These are phyloP conservation scores for Inonotus hispidus DNA, from an alignment of 1,284 basidiomycete genomes.

Conservation along the genomic window DNA sequence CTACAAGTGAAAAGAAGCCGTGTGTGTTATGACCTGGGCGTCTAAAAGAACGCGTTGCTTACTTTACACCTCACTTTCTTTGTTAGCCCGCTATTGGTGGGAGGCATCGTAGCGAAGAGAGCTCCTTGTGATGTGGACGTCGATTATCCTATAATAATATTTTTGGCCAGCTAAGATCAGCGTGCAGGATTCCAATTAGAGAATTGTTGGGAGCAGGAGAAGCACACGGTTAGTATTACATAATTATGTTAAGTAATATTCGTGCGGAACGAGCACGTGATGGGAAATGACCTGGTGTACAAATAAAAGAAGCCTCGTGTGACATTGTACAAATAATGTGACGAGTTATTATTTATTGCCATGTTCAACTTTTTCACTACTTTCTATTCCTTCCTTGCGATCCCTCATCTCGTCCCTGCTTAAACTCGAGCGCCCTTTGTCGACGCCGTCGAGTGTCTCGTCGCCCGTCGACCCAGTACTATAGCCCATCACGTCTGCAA, in stretches of 20 bases:
- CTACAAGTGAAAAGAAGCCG: not conserved
- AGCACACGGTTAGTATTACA: too few species aligned
- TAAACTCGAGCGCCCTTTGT: not conserved
- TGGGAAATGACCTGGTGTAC: conserved; percentile 1
- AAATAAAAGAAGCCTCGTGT: conserved; percentile 10
- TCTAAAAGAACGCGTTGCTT: not conserved
- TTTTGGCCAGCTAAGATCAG: too few species aligned
- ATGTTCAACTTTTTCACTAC: conserved; percentile 10
- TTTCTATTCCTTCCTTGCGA: conserved; percentile 1
- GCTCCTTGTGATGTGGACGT: too few species aligned
- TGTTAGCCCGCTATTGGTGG: too few species aligned
- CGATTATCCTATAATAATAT: too few species aligned
- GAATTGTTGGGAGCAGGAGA: too few species aligned
- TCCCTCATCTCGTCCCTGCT: conserved; percentile 2
- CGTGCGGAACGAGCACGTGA: not conserved
- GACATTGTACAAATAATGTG: conserved; percentile 13
- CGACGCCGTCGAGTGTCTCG: conserved; percentile 5
- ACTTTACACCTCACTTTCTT: not conserved
- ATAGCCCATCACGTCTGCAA: conserved; percentile 17
- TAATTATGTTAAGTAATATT: not conserved
- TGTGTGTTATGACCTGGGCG: not conserved
- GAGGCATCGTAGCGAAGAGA: too few species aligned
- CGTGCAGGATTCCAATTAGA: not conserved
- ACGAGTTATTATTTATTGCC: conserved; percentile 7
- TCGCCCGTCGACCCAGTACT: not conserved